These are phyloP conservation scores for Pilaira anomala DNA, from an alignment of 192 early-diverging fungal species.

Conservation along the genomic window DNA sequence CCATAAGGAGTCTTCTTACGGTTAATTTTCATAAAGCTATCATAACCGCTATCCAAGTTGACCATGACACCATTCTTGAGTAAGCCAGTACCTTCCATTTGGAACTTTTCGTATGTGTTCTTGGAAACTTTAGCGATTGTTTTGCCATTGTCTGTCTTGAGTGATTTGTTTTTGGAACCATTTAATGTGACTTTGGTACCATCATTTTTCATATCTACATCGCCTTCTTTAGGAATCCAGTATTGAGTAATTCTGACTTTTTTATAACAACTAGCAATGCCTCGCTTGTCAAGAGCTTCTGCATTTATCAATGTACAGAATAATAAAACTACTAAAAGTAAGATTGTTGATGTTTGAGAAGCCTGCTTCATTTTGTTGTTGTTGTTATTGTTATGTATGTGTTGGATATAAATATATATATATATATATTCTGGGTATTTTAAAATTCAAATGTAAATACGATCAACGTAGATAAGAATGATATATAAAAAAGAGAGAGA, in stretches of 20 bases:
- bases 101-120: slow-evolving; percentile 36
- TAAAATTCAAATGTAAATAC: no score
- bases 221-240: slow-evolving; percentile 40
- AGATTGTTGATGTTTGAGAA: no score
- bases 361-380: no score
- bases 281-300: no score
- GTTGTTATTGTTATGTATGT: no score
- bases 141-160: slow-evolving; percentile 25
- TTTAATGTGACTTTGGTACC: slow-evolving; percentile 24
- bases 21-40: slow-evolving; percentile 24
- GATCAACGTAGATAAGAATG: no score
- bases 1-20: slow-evolving; percentile 29
- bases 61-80: slow-evolving; percentile 30
- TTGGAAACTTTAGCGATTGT: slow-evolving; percentile 33
- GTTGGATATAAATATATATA: no score
- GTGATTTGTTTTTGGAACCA: slow-evolving; percentile 13
- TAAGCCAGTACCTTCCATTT: slow-evolving; percentile 42
- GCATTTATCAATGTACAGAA: no score
- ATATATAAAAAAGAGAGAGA: no score
- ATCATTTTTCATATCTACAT: slow-evolving; percentile 37
- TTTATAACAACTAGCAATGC: no score
- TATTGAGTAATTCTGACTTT: slow-evolving; percentile 8
- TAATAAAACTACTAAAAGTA: no score
- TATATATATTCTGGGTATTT: no score
- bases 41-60: slow-evolving; percentile 20